These are phyloP conservation scores for Platanthera guangdongensis DNA, from an alignment of 106 monocot genomes.

Conservation along the genomic window DNA sequence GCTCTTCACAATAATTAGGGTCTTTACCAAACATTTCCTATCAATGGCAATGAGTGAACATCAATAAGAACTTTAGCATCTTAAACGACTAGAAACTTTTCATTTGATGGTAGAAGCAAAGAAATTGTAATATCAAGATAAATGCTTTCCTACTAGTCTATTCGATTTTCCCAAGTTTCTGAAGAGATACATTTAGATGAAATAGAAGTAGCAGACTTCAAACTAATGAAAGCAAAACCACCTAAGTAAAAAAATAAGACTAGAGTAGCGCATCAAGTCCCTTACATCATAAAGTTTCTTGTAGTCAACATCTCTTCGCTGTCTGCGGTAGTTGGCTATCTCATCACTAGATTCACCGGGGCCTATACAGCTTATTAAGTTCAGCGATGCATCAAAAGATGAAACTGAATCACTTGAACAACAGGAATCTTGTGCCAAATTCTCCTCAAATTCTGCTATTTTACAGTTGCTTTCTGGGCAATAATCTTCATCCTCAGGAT, in stretches of 20 bases:
- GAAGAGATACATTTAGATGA: neutral
- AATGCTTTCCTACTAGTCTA: neutral
- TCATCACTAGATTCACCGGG: conserved; percentile 35
- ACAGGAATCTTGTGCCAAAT: conserved; percentile 21
- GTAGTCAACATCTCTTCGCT: conserved; percentile 70
- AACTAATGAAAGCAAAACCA: conserved; percentile 4
- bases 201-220: neutral
- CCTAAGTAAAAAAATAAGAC: neutral
- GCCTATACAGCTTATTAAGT: conserved; percentile 26
- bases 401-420: conserved; percentile 27
- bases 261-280: conserved; percentile 10
- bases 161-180: neutral
- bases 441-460: conserved; percentile 25
- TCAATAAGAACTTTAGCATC: neutral
- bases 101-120: neutral
- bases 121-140: neutral
- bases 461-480: conserved; percentile 34
- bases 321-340: conserved; percentile 33
- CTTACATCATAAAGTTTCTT: conserved; percentile 81
- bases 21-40: conserved; percentile 96
- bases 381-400: conserved; percentile 30
- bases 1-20: conserved; percentile 31
- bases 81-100: neutral
- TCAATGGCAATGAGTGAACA: conserved; percentile 6
- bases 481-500: conserved; percentile 86